Evolutionary conservation across 805 yeast species (phyloP).

Genomic region (Blastobotrys parvus): DNA sequence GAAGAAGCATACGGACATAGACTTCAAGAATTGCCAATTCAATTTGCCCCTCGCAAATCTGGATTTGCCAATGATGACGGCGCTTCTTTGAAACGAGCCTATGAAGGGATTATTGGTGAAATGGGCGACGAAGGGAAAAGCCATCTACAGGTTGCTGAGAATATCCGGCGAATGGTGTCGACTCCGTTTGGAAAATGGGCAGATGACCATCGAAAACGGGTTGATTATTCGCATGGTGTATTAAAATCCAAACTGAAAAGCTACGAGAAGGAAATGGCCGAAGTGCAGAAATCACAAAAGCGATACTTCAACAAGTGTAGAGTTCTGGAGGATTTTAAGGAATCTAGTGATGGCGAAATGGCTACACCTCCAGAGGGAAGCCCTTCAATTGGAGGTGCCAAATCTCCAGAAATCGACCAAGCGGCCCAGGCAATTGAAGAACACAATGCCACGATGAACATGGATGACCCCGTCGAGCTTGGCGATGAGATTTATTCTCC

Average conservation of each 20-base stretch:
- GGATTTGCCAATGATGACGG: constrained; percentile 53
- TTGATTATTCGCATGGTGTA: constrained; percentile 50
- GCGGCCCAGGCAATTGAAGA: background rate
- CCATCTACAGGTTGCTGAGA: constrained; percentile 54
- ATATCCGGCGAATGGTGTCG: constrained; percentile 51
- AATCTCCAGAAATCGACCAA: background rate
- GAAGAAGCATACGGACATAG: constrained; percentile 59
- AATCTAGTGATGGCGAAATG: constrained; percentile 28
- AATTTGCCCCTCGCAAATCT: constrained; percentile 30
- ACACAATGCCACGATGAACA: background rate
- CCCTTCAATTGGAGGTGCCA: background rate
- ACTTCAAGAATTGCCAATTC: constrained; percentile 34
- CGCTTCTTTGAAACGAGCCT: constrained; percentile 55
- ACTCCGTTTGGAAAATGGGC: constrained; percentile 73
- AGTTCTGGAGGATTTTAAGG: constrained; percentile 55
- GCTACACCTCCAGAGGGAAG: constrained; percentile 18
- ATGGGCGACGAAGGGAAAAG: constrained; percentile 50
- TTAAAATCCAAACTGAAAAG: constrained; percentile 43
- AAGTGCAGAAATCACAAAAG: constrained; percentile 50
- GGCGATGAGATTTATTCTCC: constrained; percentile 29
- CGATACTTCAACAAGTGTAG: constrained; percentile 73
- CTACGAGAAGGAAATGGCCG: constrained; percentile 41
- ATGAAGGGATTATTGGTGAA: constrained; percentile 45
- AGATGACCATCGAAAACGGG: constrained; percentile 57
- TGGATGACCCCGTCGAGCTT: constrained; percentile 19